Conservation (phyloP, 345 rosid species). For the Pugionium dolabratum region DNA sequence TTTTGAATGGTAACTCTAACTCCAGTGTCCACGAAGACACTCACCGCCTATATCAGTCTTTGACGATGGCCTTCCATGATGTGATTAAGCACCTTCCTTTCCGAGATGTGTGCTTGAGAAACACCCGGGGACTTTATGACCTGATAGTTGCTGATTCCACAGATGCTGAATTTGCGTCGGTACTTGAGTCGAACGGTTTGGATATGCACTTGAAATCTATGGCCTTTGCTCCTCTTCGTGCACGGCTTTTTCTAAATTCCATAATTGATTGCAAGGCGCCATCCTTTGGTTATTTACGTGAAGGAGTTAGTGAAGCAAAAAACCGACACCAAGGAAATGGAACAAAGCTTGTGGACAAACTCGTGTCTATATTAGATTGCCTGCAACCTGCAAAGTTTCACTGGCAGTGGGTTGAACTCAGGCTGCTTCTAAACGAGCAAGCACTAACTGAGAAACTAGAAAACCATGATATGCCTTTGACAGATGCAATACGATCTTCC, state of each 20-base stretch:
- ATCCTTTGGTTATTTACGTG: conserved; percentile 47
- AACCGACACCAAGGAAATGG: conserved; percentile 54
- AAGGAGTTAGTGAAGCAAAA: conserved; percentile 60
- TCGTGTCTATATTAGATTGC: conserved; percentile 73
- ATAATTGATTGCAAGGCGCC: conserved; percentile 82
- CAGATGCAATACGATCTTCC: conserved; percentile 75
- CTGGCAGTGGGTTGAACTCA: conserved; percentile 99
- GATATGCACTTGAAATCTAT: conserved; percentile 67
- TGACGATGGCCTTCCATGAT: conserved; percentile 72
- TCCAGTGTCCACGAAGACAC: conserved; percentile 70
- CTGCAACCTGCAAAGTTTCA: conserved; percentile 97
- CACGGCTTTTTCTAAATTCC: conserved; percentile 84
- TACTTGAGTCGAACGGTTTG: conserved; percentile 66
- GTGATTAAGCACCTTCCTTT: conserved; percentile 83
- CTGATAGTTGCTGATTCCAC: conserved; percentile 75
- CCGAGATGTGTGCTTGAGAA: conserved; percentile 90
- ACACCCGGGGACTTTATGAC: conserved; percentile 76
- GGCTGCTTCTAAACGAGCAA: conserved; percentile 96
- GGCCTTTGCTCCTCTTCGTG: conserved; percentile 90
- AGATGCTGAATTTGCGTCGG: conserved; percentile 85
- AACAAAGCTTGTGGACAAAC: conserved; percentile 75
- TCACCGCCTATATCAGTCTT: conserved; percentile 71
- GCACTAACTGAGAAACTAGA: conserved; percentile 85
- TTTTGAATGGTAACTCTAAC: conserved; percentile 50
- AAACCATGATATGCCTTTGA: conserved; percentile 61